phyloP scores from a whole-genome alignment of 2,329 filamentous ascomycete genomes.

The Ophiocordyceps camponoti-floridani region DNA sequence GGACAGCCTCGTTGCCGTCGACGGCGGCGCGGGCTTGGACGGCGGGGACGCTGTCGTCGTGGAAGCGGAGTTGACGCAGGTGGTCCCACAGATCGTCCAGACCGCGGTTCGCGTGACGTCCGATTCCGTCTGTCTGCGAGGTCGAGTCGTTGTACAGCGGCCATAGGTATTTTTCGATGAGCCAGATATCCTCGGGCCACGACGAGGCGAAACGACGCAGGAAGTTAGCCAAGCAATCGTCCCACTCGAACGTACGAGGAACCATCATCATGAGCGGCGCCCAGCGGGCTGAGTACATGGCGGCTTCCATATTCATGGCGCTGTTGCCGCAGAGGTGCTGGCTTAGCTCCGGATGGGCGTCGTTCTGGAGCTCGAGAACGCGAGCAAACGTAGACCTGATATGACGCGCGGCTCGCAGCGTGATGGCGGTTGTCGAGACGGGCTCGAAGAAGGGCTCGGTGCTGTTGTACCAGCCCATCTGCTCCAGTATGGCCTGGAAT shows the following conservation, averaged over 20 bases:
- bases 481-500: slow-evolving; percentile 40
- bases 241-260: slow-evolving; percentile 29
- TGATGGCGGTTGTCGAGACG: slow-evolving; percentile 46
- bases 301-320: slow-evolving; percentile 29
- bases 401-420: slow-evolving; percentile 57
- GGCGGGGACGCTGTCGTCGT: slow-evolving; percentile 23
- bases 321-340: slow-evolving; percentile 17
- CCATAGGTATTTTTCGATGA: slow-evolving; percentile 47
- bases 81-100: slow-evolving; percentile 13
- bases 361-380: slow-evolving; percentile 11
- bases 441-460: slow-evolving; percentile 39
- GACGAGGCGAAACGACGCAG: slow-evolving; percentile 23
- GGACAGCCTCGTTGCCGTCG: slow-evolving; percentile 7
- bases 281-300: slow-evolving; percentile 61
- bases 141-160: slow-evolving; percentile 37
- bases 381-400: slow-evolving; percentile 49
- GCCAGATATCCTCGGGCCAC: slow-evolving; percentile 47
- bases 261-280: slow-evolving; percentile 39
- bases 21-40: slow-evolving; percentile 12
- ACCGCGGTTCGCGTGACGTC: slow-evolving; percentile 8
- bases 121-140: slow-evolving; percentile 10
- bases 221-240: slow-evolving; percentile 45
- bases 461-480: slow-evolving; percentile 23
- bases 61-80: slow-evolving; percentile 19
- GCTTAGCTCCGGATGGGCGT: slow-evolving; percentile 10